These are phyloP conservation scores for Anthracocystis walkeri DNA, from an alignment of 1,284 basidiomycete species.

Conservation along the genomic window DNA sequence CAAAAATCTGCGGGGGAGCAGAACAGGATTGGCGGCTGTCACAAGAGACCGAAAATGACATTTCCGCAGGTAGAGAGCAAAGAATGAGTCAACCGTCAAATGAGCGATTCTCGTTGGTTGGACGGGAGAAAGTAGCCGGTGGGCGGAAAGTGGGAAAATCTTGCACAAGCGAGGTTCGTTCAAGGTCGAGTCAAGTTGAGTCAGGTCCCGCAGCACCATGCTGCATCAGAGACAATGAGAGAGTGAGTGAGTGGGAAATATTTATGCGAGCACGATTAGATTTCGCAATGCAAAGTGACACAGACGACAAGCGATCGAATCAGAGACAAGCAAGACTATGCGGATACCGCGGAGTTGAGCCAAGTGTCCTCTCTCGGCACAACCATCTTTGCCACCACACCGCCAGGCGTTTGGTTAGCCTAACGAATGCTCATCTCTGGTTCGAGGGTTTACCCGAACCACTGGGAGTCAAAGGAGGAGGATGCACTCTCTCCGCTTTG, in stretches of 20 bases:
- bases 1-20: neutral
- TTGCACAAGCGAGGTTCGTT: slow-evolving; percentile 25
- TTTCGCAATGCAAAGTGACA: no score
- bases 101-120: neutral
- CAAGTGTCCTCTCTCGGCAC: no score
- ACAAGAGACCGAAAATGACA: neutral
- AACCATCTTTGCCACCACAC: no score
- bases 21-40: neutral
- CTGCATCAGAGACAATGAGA: neutral
- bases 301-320: no score
- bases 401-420: no score
- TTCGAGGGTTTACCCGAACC: neutral
- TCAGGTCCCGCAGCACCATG: neutral
- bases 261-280: no score
- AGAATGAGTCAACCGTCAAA: neutral
- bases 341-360: no score
- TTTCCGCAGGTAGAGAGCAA: neutral
- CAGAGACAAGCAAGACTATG: no score
- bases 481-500: neutral
- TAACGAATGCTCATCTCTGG: no score
- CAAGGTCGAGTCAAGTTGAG: slow-evolving; percentile 29
- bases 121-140: neutral
- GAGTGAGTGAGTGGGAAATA: no score
- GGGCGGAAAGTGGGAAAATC: neutral
- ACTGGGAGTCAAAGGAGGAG: neutral